Evolutionary conservation across 306 rosid genomes (phyloP).

Genomic region (Senna siamea): DNA sequence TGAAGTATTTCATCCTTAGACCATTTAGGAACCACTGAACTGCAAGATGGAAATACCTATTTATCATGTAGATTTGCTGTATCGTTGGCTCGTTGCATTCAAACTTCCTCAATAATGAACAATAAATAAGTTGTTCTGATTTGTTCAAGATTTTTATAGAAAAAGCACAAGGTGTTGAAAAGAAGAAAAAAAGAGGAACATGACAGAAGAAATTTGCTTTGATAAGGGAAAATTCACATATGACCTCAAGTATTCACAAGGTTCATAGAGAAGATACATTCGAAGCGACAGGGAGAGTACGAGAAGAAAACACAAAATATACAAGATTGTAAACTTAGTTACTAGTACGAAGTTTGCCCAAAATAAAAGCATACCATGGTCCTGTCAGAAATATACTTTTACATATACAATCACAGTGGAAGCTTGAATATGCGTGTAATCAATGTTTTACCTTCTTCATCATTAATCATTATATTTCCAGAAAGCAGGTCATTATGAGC

Average conservation of each 20-base stretch:
- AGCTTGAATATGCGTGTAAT: neutral
- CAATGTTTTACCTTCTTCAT: conserved; percentile 74
- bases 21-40: conserved; percentile 25
- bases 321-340: neutral
- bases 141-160: conserved; percentile 9
- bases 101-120: neutral
- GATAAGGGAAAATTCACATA: neutral
- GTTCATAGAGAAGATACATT: conserved; percentile 7
- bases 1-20: conserved; percentile 8
- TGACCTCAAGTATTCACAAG: conserved; percentile 18
- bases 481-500: conserved; percentile 93
- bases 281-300: neutral
- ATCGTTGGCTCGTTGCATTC: conserved; percentile 25
- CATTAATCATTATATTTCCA: conserved; percentile 89
- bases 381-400: neutral
- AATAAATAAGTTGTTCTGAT: conserved; percentile 5
- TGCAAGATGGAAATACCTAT: conserved; percentile 4
- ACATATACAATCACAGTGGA: neutral
- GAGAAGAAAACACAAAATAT: neutral
- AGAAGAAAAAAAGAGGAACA: neutral
- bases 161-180: conserved; percentile 2
- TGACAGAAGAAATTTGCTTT: neutral
- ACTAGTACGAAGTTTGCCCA: neutral
- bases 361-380: neutral
- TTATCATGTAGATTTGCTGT: neutral